These are phyloP conservation scores for Solanum lignicaule DNA, from an alignment of 257 asterid genomes.

Conservation along the genomic window DNA sequence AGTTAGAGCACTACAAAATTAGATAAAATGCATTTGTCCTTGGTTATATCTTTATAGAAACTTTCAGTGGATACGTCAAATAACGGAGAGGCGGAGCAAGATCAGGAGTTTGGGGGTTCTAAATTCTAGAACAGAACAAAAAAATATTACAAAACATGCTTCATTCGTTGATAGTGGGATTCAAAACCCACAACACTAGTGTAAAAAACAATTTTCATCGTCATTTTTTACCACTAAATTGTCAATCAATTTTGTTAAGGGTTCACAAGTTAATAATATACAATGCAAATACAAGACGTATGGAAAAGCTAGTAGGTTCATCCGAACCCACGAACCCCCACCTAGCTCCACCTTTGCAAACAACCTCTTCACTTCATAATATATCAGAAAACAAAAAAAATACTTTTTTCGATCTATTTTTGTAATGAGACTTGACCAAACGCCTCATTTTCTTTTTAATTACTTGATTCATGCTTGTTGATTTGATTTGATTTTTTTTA, in stretches of 20 bases:
- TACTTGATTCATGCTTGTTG: neutral
- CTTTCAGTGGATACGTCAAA: neutral
- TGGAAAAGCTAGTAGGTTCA: too few species aligned
- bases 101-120: neutral
- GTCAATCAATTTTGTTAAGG: too few species aligned
- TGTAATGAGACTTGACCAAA: neutral
- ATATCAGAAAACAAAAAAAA: too few species aligned
- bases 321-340: too few species aligned
- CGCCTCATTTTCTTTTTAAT: neutral
- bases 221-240: neutral
- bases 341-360: neutral
- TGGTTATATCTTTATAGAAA: neutral
- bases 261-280: too few species aligned
- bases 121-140: neutral
- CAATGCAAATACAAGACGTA: too few species aligned
- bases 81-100: neutral
- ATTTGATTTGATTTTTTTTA: neutral
- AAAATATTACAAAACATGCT: neutral
- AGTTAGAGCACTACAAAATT: neutral
- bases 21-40: neutral
- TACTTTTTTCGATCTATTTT: too few species aligned
- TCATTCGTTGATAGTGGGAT: neutral
- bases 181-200: neutral
- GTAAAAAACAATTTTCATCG: neutral
- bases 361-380: neutral